Evolutionary conservation across 805 yeast species (phyloP), one percentile per base, ranked within the genome.

Genomic region (Sugiyamaella valdiviana): DNA sequence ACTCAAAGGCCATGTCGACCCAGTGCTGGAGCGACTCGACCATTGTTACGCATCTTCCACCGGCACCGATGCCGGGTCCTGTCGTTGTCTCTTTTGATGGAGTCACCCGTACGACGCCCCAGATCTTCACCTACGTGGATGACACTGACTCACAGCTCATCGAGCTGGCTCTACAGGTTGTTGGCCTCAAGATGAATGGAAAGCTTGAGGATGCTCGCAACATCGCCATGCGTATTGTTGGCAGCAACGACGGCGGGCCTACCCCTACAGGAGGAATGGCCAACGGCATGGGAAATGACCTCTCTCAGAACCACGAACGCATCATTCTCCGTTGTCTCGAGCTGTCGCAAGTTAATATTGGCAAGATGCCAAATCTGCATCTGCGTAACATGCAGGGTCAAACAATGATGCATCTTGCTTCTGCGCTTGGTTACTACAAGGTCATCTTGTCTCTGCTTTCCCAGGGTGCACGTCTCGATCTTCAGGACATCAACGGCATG

Each of bases 1-100:
- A 67, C 19, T 51, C 39, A 16, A 46, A 50, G 21, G 63, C 73
- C 2, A 57, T 61, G 16, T 85, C 95, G 1, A 89, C 97, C 0
- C 96, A 90, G 62, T 90, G 95, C 66, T 93, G 99, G 99, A 86
- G 95, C 41, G 95, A 85, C 29, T 78, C 93, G 2, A 93, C 99
- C 0, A 85, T 93, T 46, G 95, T 93, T 1, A 89, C 98, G 0
- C 90, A 86, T 59, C 71, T 93, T 40, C 99, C 99, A 2, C 97
- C 99, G 1, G 85, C 97, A 1, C 66, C 83, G 6, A 79, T 76
- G 49, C 83, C 97, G 0, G 98, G 98, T 0, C 96, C 91, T 57
- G 99, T 93, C 1, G 73, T 86, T 47, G 97, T 93, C 2, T 77
- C 89, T n/a, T 83, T 93, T 55, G 80, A 77, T 46, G 77, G 75